phyloP scores from a whole-genome alignment of 2,329 filamentous ascomycete species.

The Elsinoe ampelina region DNA sequence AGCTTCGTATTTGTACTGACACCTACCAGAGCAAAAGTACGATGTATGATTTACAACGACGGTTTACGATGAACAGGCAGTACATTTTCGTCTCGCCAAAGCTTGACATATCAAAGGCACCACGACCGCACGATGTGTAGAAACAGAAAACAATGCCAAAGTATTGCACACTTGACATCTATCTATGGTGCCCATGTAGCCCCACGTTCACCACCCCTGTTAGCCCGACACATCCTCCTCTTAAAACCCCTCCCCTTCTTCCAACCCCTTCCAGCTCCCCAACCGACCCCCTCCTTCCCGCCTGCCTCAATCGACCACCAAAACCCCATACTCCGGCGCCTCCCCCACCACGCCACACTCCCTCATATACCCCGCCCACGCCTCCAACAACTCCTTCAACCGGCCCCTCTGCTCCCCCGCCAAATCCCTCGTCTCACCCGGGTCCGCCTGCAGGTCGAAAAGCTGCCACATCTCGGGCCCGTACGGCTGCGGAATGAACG shows the following conservation, averaged over 20 bases:
- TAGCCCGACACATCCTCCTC: too few species aligned
- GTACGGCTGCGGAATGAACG: slow-evolving; percentile 24
- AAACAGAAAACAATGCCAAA: too few species aligned
- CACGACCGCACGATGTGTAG: too few species aligned
- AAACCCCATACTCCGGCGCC: slow-evolving; percentile 17
- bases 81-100: neutral
- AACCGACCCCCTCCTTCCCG: too few species aligned
- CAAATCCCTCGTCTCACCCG: slow-evolving; percentile 28
- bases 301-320: slow-evolving; percentile 17
- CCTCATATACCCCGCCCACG: slow-evolving; percentile 23
- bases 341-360: slow-evolving; percentile 25
- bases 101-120: too few species aligned
- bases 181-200: too few species aligned
- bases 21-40: neutral
- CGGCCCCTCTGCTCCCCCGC: slow-evolving; percentile 21
- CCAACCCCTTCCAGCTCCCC: too few species aligned
- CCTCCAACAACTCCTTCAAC: slow-evolving; percentile 23
- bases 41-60: neutral
- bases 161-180: too few species aligned
- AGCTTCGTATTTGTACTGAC: neutral
- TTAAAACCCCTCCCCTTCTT: too few species aligned
- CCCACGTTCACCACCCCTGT: too few species aligned
- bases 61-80: neutral
- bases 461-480: slow-evolving; percentile 28
- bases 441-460: slow-evolving; percentile 27